phyloP scores from a whole-genome alignment of 352 stramenopile species.

The Phytophthora hybrid region DNA sequence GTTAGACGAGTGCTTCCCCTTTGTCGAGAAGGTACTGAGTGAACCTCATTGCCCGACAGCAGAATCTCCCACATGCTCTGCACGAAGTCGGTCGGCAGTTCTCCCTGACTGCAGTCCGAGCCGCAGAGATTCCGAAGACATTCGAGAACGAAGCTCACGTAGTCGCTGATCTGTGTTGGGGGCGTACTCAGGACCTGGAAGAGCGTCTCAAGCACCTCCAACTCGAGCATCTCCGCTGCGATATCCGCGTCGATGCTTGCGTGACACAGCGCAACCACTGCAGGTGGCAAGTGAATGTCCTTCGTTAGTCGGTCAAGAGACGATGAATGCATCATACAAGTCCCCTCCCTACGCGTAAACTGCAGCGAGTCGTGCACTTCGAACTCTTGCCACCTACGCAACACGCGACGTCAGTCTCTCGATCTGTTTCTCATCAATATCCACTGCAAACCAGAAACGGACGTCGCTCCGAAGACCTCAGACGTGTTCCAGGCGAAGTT shows the following conservation, averaged over 20 bases:
- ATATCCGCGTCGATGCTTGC: constrained; percentile 65
- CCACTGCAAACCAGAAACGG: constrained; percentile 26
- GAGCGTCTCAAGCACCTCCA: constrained; percentile 40
- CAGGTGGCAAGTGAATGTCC: background rate
- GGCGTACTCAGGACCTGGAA: constrained; percentile 40
- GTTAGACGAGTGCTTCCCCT: constrained; percentile 2
- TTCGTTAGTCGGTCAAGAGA: background rate
- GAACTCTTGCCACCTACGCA: constrained; percentile 49
- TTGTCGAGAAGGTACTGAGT: background rate
- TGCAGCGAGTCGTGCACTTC: constrained; percentile 66
- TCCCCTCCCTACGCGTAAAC: constrained; percentile 53
- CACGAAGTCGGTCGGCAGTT: constrained; percentile 33
- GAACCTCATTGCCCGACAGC: constrained; percentile 27
- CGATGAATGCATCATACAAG: background rate
- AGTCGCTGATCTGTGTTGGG: constrained; percentile 22
- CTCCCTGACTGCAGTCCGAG: constrained; percentile 13
- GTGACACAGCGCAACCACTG: constrained; percentile 69
- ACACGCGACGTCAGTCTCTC: background rate
- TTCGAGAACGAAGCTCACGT: constrained; percentile 50
- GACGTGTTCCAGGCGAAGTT: constrained; percentile 52
- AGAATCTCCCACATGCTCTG: constrained; percentile 40
- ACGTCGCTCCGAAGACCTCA: constrained; percentile 44
- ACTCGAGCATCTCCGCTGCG: constrained; percentile 50
- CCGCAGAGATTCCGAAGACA: constrained; percentile 62
- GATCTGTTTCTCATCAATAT: constrained; percentile 23